phyloP scores from a whole-genome alignment of 352 stramenopile genomes.

The Phytophthora pinifolia region DNA sequence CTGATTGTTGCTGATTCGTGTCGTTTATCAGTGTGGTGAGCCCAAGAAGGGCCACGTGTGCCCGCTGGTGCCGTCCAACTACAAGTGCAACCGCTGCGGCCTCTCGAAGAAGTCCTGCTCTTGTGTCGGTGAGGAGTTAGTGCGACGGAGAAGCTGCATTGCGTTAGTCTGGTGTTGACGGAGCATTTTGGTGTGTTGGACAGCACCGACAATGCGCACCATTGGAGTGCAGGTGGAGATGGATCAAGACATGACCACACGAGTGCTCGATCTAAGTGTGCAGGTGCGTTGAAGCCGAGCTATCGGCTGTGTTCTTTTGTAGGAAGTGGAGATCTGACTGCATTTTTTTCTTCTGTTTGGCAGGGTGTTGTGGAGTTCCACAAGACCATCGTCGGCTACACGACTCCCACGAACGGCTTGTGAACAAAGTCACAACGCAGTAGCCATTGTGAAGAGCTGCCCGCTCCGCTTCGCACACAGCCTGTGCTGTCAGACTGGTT shows the following conservation, averaged over 20 bases:
- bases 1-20: not conserved
- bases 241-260: conserved; percentile 84
- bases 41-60: conserved; percentile 88
- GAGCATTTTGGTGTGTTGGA: not conserved
- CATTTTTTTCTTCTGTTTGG: conserved; percentile 2
- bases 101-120: conserved; percentile 76
- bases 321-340: conserved; percentile 3
- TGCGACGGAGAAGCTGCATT: not conserved
- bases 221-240: conserved; percentile 78
- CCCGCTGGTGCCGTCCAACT: conserved; percentile 78
- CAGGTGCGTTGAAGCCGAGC: conserved; percentile 40
- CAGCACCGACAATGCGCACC: conserved; percentile 60
- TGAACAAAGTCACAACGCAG: conserved; percentile 22
- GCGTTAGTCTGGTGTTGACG: conserved; percentile 3
- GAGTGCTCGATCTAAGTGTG: conserved; percentile 68
- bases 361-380: conserved; percentile 78
- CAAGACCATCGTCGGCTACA: conserved; percentile 51
- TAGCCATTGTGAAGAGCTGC: conserved; percentile 6
- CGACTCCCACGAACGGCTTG: conserved; percentile 36
- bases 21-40: conserved; percentile 59
- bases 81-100: conserved; percentile 78
- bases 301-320: not conserved
- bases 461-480: conserved; percentile 22
- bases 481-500: conserved; percentile 10
- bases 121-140: conserved; percentile 49